Evolutionary conservation across 78 protist species (phyloP).

Genomic region (Planoprotostelium fungivorum): DNA sequence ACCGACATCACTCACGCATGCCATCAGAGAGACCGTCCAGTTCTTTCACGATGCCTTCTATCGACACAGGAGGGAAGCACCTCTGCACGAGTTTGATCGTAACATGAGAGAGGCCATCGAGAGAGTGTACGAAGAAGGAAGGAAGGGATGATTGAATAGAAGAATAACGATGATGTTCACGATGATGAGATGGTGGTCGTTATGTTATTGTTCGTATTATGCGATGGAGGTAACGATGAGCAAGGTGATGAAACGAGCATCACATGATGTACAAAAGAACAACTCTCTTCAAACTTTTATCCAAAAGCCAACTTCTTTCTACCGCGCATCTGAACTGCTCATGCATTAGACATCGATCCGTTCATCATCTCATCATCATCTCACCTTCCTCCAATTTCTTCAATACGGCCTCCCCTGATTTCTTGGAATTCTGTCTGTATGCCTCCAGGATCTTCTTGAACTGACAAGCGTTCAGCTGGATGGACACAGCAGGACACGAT

Average conservation of each 20-base stretch:
- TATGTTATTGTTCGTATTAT: too few species aligned
- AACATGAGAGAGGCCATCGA: not conserved
- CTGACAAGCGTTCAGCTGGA: too few species aligned
- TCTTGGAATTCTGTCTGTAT: constrained; percentile 14
- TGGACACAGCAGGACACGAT: too few species aligned
- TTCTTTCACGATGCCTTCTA: not conserved
- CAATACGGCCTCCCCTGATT: constrained; percentile 7
- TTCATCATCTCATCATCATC: not conserved
- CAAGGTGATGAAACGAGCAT: too few species aligned
- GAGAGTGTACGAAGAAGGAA: too few species aligned
- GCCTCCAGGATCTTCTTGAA: constrained; percentile 10
- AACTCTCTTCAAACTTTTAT: too few species aligned
- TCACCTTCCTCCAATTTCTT: constrained; percentile 50
- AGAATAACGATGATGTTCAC: too few species aligned
- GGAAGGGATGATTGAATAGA: too few species aligned
- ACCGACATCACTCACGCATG: not conserved
- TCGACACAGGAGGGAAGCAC: not conserved
- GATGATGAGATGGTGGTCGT: too few species aligned
- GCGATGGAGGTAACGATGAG: too few species aligned
- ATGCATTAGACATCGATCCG: not conserved
- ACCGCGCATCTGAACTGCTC: constrained; percentile 29
- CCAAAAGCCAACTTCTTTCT: constrained; percentile 75
- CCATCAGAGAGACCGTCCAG: not conserved
- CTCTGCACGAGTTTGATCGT: not conserved
- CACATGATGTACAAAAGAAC: too few species aligned